Evolutionary conservation across 2,329 filamentous ascomycete species (phyloP).

Genomic region (Aspergillus pseudoglaucus): DNA sequence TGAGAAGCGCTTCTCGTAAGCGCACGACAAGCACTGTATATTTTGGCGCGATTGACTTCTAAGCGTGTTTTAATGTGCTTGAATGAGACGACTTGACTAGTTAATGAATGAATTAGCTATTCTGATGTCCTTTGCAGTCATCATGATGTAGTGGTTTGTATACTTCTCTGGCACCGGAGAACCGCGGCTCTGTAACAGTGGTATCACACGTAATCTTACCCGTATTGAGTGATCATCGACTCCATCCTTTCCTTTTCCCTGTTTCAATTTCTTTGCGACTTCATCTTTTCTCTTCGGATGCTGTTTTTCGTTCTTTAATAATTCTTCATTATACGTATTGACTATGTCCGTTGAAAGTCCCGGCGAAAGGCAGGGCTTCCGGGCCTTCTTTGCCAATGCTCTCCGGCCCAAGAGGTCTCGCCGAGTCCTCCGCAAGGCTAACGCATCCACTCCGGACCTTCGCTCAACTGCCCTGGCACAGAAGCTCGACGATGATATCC

Average conservation of each 20-base stretch:
- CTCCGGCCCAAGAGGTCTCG: conserved; percentile 32
- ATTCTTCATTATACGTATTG: background rate
- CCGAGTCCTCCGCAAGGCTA: conserved; percentile 29
- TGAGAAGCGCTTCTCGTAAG: conserved; percentile 63
- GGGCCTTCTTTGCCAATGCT: conserved; percentile 22
- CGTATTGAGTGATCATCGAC: background rate
- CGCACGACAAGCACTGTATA: conserved; percentile 2
- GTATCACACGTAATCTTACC: background rate
- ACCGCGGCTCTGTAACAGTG: conserved; percentile 1
- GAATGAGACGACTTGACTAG: conserved; percentile 2
- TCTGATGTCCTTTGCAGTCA: background rate
- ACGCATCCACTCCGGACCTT: conserved; percentile 24
- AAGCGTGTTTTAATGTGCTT: conserved; percentile 6
- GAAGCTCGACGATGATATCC: conserved; percentile 17
- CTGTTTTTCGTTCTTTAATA: background rate
- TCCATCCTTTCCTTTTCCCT: background rate
- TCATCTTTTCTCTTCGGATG: background rate
- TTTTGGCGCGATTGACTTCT: conserved; percentile 7
- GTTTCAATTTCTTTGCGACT: background rate
- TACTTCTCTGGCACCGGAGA: background rate
- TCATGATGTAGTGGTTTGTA: background rate
- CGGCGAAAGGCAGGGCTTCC: conserved; percentile 23
- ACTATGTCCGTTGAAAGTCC: conserved; percentile 27
- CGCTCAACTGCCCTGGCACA: conserved; percentile 14
- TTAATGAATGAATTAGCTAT: background rate